Evolutionary conservation across 768 basidiomycete species (phyloP).

Genomic region (Tulasnella sp.): DNA sequence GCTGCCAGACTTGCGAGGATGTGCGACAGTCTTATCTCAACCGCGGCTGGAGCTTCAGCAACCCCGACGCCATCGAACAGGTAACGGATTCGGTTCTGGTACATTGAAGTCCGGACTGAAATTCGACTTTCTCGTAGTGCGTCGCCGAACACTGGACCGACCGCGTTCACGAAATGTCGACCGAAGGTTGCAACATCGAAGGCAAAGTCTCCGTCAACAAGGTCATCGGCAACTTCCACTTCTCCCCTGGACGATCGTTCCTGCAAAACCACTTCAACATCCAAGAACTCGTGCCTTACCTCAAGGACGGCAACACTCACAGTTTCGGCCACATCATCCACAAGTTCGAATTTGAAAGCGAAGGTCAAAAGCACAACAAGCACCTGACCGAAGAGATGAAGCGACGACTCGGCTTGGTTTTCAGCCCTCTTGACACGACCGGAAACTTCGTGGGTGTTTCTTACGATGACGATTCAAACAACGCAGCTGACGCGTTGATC

Average conservation of each 20-base stretch:
- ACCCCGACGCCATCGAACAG: slow-evolving; percentile 90
- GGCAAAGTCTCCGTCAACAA: slow-evolving; percentile 95
- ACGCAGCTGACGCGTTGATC: slow-evolving; percentile 28
- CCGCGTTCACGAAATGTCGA: slow-evolving; percentile 84
- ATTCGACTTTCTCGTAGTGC: slow-evolving; percentile 57
- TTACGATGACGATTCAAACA: neutral
- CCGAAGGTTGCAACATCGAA: slow-evolving; percentile 91
- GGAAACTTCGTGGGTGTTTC: slow-evolving; percentile 50
- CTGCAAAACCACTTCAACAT: slow-evolving; percentile 74
- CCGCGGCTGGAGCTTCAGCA: slow-evolving; percentile 92
- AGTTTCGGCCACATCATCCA: slow-evolving; percentile 91
- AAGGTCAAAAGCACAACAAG: slow-evolving; percentile 26
- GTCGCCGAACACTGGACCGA: slow-evolving; percentile 92
- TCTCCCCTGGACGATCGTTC: slow-evolving; percentile 95
- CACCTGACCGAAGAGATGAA: slow-evolving; percentile 39
- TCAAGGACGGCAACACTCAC: slow-evolving; percentile 81
- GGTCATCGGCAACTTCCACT: slow-evolving; percentile 91
- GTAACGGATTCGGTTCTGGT: slow-evolving; percentile 44
- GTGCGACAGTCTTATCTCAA: slow-evolving; percentile 86
- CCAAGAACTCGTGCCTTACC: slow-evolving; percentile 90
- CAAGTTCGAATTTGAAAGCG: slow-evolving; percentile 66
- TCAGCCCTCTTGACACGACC: slow-evolving; percentile 67
- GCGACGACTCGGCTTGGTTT: slow-evolving; percentile 65
- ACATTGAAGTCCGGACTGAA: neutral
- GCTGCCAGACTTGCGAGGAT: slow-evolving; percentile 95